Evolutionary conservation across 1,284 basidiomycete genomes (phyloP).

Genomic region (Trametes sp.): DNA sequence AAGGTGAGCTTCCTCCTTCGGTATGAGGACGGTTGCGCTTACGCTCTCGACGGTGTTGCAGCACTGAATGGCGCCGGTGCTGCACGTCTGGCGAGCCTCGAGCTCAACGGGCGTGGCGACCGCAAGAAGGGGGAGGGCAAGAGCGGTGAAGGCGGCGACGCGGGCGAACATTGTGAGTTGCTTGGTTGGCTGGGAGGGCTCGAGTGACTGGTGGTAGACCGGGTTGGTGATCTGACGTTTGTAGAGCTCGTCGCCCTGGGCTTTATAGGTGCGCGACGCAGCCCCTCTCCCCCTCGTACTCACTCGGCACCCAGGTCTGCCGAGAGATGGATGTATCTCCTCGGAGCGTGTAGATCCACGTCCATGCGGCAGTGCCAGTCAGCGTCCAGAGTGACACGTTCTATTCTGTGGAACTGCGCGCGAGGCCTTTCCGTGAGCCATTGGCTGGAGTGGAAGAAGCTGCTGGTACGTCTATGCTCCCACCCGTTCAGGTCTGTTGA

Average conservation of each 20-base stretch:
- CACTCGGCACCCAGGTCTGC: neutral
- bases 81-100: slow-evolving; percentile 28
- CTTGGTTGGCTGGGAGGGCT: slow-evolving; percentile 18
- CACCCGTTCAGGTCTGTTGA: neutral
- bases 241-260: neutral
- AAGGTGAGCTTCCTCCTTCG: neutral
- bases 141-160: slow-evolving; percentile 21
- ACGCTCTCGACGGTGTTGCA: slow-evolving; percentile 25
- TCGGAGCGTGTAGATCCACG: neutral
- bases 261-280: slow-evolving; percentile 17
- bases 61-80: slow-evolving; percentile 29
- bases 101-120: slow-evolving; percentile 38
- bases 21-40: neutral
- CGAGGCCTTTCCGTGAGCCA: neutral
- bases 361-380: neutral
- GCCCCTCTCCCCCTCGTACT: neutral
- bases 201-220: slow-evolving; percentile 20
- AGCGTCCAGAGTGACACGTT: neutral
- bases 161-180: slow-evolving; percentile 28
- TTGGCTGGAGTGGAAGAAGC: neutral
- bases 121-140: slow-evolving; percentile 39
- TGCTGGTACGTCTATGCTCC: neutral
- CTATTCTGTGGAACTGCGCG: neutral
- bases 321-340: neutral
- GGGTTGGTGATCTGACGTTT: slow-evolving; percentile 27